Evolutionary conservation across 2,329 filamentous ascomycete species (phyloP).

Genomic region (Microdochium nivale): DNA sequence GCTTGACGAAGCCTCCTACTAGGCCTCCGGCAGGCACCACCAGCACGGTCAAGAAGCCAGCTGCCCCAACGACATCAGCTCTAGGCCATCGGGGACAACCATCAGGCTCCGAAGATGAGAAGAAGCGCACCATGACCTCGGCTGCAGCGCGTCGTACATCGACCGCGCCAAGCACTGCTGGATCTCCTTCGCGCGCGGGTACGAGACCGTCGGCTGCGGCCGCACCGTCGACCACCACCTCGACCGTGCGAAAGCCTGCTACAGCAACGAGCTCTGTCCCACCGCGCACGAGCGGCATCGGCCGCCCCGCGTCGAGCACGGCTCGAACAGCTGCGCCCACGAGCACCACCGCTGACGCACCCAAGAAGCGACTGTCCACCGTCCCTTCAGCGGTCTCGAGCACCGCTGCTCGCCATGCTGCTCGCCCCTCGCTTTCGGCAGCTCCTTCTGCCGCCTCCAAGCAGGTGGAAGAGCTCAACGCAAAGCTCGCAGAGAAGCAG

Average conservation of each 20-base stretch:
- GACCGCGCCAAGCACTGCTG: constrained; percentile 28
- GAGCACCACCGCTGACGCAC: constrained; percentile 24
- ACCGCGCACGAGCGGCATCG: constrained; percentile 23
- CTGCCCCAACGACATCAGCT: constrained; percentile 24
- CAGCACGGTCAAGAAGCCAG: constrained; percentile 16
- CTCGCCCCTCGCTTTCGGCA: constrained; percentile 30
- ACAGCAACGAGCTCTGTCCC: constrained; percentile 13
- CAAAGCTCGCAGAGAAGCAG: constrained; percentile 49
- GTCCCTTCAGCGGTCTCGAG: constrained; percentile 29
- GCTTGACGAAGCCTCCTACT: constrained; percentile 38
- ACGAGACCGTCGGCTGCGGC: constrained; percentile 23
- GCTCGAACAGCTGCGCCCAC: constrained; percentile 21
- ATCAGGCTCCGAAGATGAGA: constrained; percentile 43
- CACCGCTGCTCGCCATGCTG: constrained; percentile 28
- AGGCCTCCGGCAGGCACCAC: constrained; percentile 31
- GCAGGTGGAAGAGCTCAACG: constrained; percentile 52
- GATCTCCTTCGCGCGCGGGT: constrained; percentile 19
- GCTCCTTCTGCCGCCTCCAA: constrained; percentile 35
- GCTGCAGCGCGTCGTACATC: constrained; percentile 33
- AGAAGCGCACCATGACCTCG: constrained; percentile 29
- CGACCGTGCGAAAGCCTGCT: constrained; percentile 21
- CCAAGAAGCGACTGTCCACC: constrained; percentile 50
- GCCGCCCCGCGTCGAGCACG: constrained; percentile 28
- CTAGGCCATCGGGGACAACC: constrained; percentile 36
- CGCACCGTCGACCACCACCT: constrained; percentile 12